Conservation (phyloP, 2,329 filamentous ascomycete genomes). For the Lasiodiplodia sp. region DNA sequence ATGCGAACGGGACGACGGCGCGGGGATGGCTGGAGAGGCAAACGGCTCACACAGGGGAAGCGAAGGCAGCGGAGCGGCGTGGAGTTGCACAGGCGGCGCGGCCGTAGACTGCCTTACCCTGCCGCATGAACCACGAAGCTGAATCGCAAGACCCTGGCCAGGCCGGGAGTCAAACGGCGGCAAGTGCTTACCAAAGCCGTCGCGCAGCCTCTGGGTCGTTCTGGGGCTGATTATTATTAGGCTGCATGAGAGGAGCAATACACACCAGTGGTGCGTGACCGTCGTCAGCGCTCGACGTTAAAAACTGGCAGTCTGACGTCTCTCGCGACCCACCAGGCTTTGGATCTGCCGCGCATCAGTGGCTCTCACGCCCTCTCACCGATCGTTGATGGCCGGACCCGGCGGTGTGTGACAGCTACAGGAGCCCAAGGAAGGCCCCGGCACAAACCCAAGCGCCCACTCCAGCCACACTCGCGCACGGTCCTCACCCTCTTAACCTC, state of each 20-base stretch:
- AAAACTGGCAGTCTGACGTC: constrained; percentile 26
- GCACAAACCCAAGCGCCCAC: neutral
- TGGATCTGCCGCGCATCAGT: constrained; percentile 25
- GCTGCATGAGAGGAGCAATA: constrained; percentile 4
- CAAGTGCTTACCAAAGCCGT: constrained; percentile 20
- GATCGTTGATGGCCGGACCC: constrained; percentile 18
- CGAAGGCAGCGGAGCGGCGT: neutral
- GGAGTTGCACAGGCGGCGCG: constrained; percentile 2
- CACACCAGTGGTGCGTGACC: neutral
- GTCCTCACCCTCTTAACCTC: constrained; percentile 1
- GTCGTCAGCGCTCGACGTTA: neutral
- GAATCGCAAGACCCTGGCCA: neutral
- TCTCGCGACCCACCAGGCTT: constrained; percentile 9
- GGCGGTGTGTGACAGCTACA: constrained; percentile 26
- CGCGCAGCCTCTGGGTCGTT: neutral
- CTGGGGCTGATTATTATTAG: constrained; percentile 7
- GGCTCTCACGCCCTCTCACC: constrained; percentile 4
- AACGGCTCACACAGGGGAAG: constrained; percentile 5
- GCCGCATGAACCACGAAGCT: constrained; percentile 23
- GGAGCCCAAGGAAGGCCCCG: constrained; percentile 18
- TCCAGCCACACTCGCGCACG: constrained; percentile 25
- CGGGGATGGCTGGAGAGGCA: constrained; percentile 14
- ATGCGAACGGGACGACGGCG: constrained; percentile 7
- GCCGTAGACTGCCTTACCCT: constrained; percentile 11
- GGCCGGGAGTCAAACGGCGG: neutral